phyloP scores from a whole-genome alignment of 2,329 filamentous ascomycete genomes.

The Rhytidhysteron rufulum region DNA sequence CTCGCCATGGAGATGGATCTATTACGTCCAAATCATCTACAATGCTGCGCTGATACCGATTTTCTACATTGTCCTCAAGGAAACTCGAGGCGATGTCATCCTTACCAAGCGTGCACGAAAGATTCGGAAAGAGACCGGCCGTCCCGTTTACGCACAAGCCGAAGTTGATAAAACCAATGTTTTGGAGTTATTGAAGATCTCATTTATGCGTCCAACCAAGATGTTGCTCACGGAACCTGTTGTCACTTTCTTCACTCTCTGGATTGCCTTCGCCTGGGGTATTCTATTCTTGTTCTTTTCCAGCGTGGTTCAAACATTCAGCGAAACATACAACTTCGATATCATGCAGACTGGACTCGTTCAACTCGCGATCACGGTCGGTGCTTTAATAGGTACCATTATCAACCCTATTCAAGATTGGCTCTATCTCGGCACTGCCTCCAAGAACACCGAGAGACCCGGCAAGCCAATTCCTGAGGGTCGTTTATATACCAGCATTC shows the following conservation, averaged over 20 bases:
- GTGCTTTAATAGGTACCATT: conserved; percentile 39
- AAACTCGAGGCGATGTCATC: conserved; percentile 42
- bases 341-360: conserved; percentile 34
- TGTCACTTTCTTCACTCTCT: conserved; percentile 41
- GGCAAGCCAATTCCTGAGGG: conserved; percentile 42
- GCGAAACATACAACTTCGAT: conserved; percentile 33
- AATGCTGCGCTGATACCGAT: conserved; percentile 39
- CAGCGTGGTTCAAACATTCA: conserved; percentile 39
- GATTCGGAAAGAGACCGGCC: conserved; percentile 34
- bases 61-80: conserved; percentile 41
- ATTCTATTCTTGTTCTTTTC: conserved; percentile 43
- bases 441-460: conserved; percentile 34
- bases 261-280: conserved; percentile 44
- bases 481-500: conserved; percentile 40
- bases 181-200: conserved; percentile 28
- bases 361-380: conserved; percentile 41
- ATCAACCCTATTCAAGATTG: conserved; percentile 37
- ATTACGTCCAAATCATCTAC: conserved; percentile 44
- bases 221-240: conserved; percentile 43
- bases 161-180: conserved; percentile 21
- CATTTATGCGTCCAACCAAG: conserved; percentile 38
- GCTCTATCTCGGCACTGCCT: conserved; percentile 25
- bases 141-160: conserved; percentile 23
- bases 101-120: conserved; percentile 36
- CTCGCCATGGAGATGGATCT: conserved; percentile 41